A percentile compares a stretch with the other conserved stretches of the same genome.
Evolutionary conservation across 2,329 filamentous ascomycete species (phyloP).

Genomic region (Colletotrichum musae): DNA sequence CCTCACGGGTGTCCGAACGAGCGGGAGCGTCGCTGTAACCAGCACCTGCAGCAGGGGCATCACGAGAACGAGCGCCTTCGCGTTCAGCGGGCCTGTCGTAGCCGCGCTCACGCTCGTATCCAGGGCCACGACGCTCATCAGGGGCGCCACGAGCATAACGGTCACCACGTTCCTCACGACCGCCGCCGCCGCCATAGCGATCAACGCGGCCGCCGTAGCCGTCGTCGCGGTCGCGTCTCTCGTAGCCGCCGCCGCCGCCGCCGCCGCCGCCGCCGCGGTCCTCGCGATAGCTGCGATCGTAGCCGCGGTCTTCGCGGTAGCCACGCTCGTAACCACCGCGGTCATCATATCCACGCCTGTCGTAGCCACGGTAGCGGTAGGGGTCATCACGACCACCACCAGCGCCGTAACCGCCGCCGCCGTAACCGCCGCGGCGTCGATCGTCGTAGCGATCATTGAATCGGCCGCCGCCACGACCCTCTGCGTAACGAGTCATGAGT

Average conservation of each 20-base stretch:
- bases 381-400: slow-evolving; percentile 67
- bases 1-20: slow-evolving; percentile 60
- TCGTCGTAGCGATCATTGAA: slow-evolving; percentile 75
- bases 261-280: slow-evolving; percentile 59
- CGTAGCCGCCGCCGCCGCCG: slow-evolving; percentile 59
- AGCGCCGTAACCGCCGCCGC: slow-evolving; percentile 58
- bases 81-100: slow-evolving; percentile 50
- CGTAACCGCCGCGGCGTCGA: slow-evolving; percentile 72
- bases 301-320: slow-evolving; percentile 62
- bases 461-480: slow-evolving; percentile 61
- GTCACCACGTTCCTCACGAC: slow-evolving; percentile 57
- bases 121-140: slow-evolving; percentile 54
- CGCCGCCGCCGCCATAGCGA: slow-evolving; percentile 55
- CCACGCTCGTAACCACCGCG: slow-evolving; percentile 65
- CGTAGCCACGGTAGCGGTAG: slow-evolving; percentile 69
- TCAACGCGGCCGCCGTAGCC: slow-evolving; percentile 58
- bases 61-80: slow-evolving; percentile 56
- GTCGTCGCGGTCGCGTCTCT: slow-evolving; percentile 69
- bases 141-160: slow-evolving; percentile 58
- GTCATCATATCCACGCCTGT: slow-evolving; percentile 57
- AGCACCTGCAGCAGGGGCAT: slow-evolving; percentile 53
- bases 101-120: slow-evolving; percentile 66
- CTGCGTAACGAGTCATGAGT: slow-evolving; percentile 18
- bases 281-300: slow-evolving; percentile 61
- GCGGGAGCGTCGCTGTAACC: slow-evolving; percentile 59